phyloP scores from a whole-genome alignment of 805 yeast genomes.

The Ogataea zsoltii region DNA sequence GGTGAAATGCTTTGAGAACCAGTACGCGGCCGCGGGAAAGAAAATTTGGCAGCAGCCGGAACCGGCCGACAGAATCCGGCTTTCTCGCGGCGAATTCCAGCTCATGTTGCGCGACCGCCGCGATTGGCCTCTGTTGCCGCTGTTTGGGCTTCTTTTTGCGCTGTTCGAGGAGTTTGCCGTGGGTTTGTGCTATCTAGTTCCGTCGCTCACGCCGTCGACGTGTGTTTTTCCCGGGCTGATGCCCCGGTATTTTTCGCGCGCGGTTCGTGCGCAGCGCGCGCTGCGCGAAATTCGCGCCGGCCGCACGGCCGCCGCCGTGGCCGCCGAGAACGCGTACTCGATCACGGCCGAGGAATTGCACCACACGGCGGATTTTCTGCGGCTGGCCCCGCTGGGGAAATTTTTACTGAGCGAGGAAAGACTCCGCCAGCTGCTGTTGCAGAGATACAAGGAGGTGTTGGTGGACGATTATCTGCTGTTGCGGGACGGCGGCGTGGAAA shows the following conservation, averaged over 20 bases:
- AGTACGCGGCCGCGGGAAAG: constrained; percentile 14
- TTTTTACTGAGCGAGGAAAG: constrained; percentile 41
- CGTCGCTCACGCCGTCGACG: constrained; percentile 61
- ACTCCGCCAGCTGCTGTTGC: constrained; percentile 38
- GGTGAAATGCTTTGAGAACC: constrained; percentile 26
- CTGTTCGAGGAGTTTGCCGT: constrained; percentile 61
- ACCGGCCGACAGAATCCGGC: constrained; percentile 14
- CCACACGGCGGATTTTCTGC: constrained; percentile 35
- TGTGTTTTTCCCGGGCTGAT: constrained; percentile 53
- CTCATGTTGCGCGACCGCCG: constrained; percentile 48
- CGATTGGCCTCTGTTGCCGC: constrained; percentile 55
- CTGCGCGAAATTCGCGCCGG: constrained; percentile 19
- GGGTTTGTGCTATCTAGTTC: constrained; percentile 49
- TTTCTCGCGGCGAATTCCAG: constrained; percentile 48
- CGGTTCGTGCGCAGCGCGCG: constrained; percentile 22
- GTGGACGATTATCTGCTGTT: constrained; percentile 53
- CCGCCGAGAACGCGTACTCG: constrained; percentile 49
- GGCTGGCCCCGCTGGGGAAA: constrained; percentile 42
- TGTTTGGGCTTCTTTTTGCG: constrained; percentile 56
- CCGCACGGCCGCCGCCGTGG: constrained; percentile 23
- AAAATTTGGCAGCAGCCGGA: constrained; percentile 10
- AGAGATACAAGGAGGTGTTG: constrained; percentile 43
- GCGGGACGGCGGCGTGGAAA: constrained; percentile 48
- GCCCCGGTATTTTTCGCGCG: constrained; percentile 40
- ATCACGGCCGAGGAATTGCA: constrained; percentile 41